A percentile compares a stretch with the other conserved stretches of the same genome.
phyloP scores from a whole-genome alignment of 2,329 filamentous ascomycete species.

The Botrytis sinoallii region DNA sequence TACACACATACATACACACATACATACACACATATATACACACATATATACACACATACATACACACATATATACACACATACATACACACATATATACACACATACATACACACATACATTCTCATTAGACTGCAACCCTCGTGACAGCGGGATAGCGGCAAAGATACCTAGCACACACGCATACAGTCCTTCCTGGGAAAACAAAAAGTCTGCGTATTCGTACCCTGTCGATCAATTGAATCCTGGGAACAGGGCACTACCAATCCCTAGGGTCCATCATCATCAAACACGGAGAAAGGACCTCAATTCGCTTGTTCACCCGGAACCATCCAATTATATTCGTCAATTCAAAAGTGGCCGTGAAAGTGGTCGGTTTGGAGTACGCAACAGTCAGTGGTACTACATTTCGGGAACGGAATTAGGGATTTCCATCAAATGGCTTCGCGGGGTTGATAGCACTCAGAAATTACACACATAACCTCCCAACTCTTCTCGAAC shows the following conservation, averaged over 20 bases:
- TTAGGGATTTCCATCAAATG: neutral
- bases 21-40: neutral
- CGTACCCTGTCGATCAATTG: slow-evolving; percentile 3
- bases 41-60: neutral
- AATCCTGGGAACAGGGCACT: neutral
- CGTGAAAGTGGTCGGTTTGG: neutral
- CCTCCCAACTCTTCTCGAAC: neutral
- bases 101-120: neutral
- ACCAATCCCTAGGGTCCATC: neutral
- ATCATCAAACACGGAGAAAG: neutral
- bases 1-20: neutral
- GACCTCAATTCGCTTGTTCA: neutral
- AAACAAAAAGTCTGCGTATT: neutral
- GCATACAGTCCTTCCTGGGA: neutral
- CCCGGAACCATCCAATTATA: neutral
- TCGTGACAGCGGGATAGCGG: slow-evolving; percentile 2
- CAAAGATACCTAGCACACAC: neutral
- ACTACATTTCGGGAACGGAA: slow-evolving; percentile 1
- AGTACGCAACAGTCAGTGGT: neutral
- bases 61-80: neutral
- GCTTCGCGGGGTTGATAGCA: neutral
- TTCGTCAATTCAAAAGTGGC: neutral
- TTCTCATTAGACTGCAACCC: neutral
- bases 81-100: neutral
- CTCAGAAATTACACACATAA: neutral